Percentiles rank a stretch among this genome's conserved stretches.
Evolutionary conservation across 2,329 filamentous ascomycete genomes (phyloP).

Genomic region (Trichoderma atroviride): DNA sequence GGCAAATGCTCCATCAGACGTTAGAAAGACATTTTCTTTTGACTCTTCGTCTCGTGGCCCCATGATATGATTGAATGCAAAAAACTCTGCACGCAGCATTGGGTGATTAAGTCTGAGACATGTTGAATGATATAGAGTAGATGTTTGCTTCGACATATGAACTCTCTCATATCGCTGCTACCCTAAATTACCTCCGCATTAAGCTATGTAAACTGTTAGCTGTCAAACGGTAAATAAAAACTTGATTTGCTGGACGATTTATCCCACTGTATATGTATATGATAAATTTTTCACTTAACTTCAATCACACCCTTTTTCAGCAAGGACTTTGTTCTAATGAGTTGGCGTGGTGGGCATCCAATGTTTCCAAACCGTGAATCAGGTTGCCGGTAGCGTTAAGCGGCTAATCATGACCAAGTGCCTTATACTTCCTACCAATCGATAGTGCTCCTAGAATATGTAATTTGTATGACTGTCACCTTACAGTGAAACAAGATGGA

Average conservation of each 20-base stretch:
- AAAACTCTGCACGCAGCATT: background rate
- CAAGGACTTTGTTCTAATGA: background rate
- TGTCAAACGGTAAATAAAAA: background rate
- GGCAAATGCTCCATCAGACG: background rate
- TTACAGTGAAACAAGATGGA: too few species aligned
- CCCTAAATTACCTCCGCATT: background rate
- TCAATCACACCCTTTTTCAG: background rate
- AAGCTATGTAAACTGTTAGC: background rate
- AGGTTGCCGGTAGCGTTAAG: background rate
- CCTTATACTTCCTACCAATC: background rate
- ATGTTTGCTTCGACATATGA: background rate
- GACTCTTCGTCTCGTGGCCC: background rate
- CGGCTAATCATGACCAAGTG: background rate
- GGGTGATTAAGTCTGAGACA: background rate
- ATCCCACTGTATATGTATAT: too few species aligned
- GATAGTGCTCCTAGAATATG: background rate
- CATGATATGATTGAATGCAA: background rate
- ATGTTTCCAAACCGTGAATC: too few species aligned
- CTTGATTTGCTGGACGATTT: too few species aligned
- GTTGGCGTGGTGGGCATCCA: background rate
- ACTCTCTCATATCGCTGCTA: background rate
- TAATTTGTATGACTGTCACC: too few species aligned
- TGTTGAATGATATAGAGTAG: background rate
- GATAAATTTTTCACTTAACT: too few species aligned
- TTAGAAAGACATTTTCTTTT: background rate